Evolutionary conservation across 1,284 basidiomycete genomes (phyloP), one percentile per base, ranked within the genome.

Genomic region (Cryptococcus sp.): DNA sequence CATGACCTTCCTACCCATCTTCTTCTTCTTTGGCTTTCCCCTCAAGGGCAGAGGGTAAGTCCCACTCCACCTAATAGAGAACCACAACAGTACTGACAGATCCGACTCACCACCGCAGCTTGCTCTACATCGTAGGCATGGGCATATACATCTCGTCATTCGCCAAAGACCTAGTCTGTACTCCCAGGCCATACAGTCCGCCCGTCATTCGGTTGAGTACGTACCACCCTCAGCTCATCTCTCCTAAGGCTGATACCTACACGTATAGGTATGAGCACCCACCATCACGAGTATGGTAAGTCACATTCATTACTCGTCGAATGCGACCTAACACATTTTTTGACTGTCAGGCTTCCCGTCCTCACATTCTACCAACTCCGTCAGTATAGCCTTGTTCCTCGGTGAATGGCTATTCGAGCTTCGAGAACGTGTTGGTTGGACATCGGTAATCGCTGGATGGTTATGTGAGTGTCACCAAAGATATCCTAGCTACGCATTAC

Each of bases 341-440:
- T 29, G 26, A 29, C 5, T 3, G 13, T 19, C 93, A 72, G 94
- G 95, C 17, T 97, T 98, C 73, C 94, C 93, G 0, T 97, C 93
- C 0, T 97, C 94, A 0, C 95, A 99, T 73, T 91, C 92, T 1
- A 93, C 94, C 1, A 97, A 95, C 74, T 86, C 86, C 49, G 84
- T 93, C 54, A 92, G 91, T 39, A 90, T 95, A 63, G 92, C 91
- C 0, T 82, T 95, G 4, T 89, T 88, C 74, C 80, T 90, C 16
- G 72, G 58, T 5, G 58, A 68, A 50, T 72, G 72, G 69, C 51
- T 75, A 19, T 73, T 56, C 54, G 61, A 70, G 41, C 34, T 49
- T 10, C 55, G 69, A 17, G 61, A 63, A 2, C 29, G 16, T 1
- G 37, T 72, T 2, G 70, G 70, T 6, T 26, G 23, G 15, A 7